Base-by-base conservation (phyloP, 2,329 filamentous ascomycete genomes). In the Fusarium concolor region DNA sequence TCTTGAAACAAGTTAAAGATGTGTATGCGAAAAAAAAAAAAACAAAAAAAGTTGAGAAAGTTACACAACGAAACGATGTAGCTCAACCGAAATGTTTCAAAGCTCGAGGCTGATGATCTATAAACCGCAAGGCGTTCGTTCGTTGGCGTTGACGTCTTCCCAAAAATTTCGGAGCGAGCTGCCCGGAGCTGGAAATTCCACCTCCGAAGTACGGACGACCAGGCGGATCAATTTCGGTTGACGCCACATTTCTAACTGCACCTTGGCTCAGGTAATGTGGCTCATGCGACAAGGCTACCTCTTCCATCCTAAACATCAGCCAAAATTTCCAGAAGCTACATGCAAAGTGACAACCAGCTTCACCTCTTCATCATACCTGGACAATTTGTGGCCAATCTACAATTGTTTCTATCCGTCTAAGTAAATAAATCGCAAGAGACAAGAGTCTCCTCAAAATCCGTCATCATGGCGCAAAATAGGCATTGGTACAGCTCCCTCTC, bases 381-480 rank as follows among this genome's bases (percentile, higher is more conserved):
- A 12, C 28, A 41, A 37, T 37, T 68, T 52, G 18, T 42, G 9
- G 26, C 12, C 42, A 53, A 57, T 57, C 22, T 39, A 31, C 45
- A 6, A 43, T 14, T 35, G 12, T 37, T 14, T 42, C 11, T 15
- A 28, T 18, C 18, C 28, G 11, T 17, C 26, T 15, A 50, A 29
- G 10, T 41, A 29, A 12, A n/a, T 20, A 15, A 49, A 39, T 14
- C 18, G 18, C 6, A 45, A 54, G 50, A 49, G 61, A 53, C 37
- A 12, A 20, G 44, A 10, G 46, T 56, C 63, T 53, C 63, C 42
- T 41, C 22, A 31, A n/a, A 68, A 35, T 74, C 59, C 62, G 62
- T 76, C 79, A 83, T 68, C 58, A 93, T 93, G 88, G 89, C 82
- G 85, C 89, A 83, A 86, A 83, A 83, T 68, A 80, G 91, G 76